Evolutionary conservation across 2,329 filamentous ascomycete genomes (phyloP).

Genomic region (Exophiala aquamarina): DNA sequence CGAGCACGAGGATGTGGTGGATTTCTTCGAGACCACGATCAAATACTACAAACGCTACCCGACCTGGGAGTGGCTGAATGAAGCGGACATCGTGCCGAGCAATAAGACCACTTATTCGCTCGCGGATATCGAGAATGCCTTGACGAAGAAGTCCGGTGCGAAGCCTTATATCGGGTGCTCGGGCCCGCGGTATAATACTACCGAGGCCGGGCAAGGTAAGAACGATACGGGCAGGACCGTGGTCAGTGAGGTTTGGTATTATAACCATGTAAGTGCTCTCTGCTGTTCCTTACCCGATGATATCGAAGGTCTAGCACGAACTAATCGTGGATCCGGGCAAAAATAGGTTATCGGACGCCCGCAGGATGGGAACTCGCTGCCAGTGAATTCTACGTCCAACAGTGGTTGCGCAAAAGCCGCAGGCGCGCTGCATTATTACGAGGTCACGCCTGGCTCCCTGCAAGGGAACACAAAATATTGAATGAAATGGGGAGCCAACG

Average conservation of each 20-base stretch:
- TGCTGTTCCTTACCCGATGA: background rate
- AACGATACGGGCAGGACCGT: conserved; percentile 58
- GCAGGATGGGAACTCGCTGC: conserved; percentile 52
- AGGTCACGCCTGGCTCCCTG: conserved; percentile 21
- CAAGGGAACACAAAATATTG: conserved; percentile 7
- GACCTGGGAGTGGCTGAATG: conserved; percentile 61
- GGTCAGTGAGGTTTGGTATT: conserved; percentile 67
- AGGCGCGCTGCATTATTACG: conserved; percentile 26
- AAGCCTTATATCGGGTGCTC: conserved; percentile 62
- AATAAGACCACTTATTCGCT: conserved; percentile 60
- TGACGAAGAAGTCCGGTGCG: conserved; percentile 53
- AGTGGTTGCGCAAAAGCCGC: conserved; percentile 28
- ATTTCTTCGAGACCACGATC: conserved; percentile 63
- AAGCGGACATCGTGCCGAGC: conserved; percentile 55
- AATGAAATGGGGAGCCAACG: background rate
- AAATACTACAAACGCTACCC: conserved; percentile 59
- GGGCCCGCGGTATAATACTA: conserved; percentile 62
- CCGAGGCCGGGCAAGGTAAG: conserved; percentile 55
- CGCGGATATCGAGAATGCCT: conserved; percentile 50
- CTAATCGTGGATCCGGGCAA: too few relatives aligned
- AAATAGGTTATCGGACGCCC: conserved; percentile 47
- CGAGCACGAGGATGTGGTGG: conserved; percentile 59
- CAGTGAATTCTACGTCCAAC: conserved; percentile 30
- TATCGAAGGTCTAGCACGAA: background rate
- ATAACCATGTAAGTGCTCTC: conserved; percentile 50